These are phyloP conservation scores for Tricholoma sp. DNA, from an alignment of 768 basidiomycete genomes.

Conservation along the genomic window DNA sequence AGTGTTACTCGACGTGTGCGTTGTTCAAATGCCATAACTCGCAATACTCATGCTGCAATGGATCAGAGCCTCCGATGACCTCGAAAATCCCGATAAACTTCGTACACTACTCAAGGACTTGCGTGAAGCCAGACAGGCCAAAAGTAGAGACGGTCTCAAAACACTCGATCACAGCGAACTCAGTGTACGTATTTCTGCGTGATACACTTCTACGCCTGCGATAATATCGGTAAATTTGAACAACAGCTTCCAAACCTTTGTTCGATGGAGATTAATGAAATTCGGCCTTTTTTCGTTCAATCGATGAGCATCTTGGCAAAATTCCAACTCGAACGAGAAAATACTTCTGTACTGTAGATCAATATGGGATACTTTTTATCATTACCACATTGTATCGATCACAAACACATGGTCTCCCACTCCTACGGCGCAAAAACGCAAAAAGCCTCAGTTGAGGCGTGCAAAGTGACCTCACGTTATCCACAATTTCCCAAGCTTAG, in stretches of 20 bases:
- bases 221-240: not conserved
- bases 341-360: conserved; percentile 14
- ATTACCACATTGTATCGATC: not conserved
- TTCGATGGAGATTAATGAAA: conserved; percentile 92
- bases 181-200: conserved; percentile 39
- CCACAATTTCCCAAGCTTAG: not conserved
- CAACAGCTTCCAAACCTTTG: conserved; percentile 76
- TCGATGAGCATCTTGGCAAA: conserved; percentile 46
- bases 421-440: not conserved
- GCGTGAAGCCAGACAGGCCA: conserved; percentile 94
- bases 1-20: conserved; percentile 89
- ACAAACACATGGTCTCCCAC: not conserved
- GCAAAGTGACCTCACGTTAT: not conserved
- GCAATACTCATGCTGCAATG: not conserved
- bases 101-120: conserved; percentile 87
- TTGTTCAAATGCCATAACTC: conserved; percentile 3
- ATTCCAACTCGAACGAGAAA: conserved; percentile 39
- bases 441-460: no score
- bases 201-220: not conserved
- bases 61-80: conserved; percentile 82
- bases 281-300: conserved; percentile 81
- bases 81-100: conserved; percentile 79
- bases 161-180: conserved; percentile 79
- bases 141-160: conserved; percentile 80
- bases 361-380: not conserved